These are phyloP conservation scores for Auricularia heimuer DNA, from an alignment of 768 basidiomycete genomes.

Conservation along the genomic window DNA sequence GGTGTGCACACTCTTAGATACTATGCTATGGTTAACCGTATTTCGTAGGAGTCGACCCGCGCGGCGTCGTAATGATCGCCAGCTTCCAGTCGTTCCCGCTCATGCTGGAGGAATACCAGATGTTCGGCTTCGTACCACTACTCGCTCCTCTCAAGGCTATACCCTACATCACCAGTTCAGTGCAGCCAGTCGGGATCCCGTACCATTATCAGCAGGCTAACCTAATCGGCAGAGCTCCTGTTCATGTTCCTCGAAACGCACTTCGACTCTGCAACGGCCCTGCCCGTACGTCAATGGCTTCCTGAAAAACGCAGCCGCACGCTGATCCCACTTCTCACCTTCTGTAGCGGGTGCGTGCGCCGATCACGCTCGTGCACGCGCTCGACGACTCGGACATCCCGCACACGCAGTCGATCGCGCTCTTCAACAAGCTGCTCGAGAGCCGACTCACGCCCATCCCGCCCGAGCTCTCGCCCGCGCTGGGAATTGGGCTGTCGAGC, in stretches of 20 bases:
- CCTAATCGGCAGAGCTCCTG: slow-evolving; percentile 35
- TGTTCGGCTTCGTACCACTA: slow-evolving; percentile 60
- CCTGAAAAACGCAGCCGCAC: neutral
- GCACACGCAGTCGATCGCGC: slow-evolving; percentile 50
- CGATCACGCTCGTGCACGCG: slow-evolving; percentile 66
- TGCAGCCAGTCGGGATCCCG: slow-evolving; percentile 6
- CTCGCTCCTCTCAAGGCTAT: slow-evolving; percentile 59
- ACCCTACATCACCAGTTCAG: slow-evolving; percentile 54
- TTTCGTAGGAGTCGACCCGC: slow-evolving; percentile 17
- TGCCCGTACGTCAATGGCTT: slow-evolving; percentile 36
- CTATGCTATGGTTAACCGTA: neutral
- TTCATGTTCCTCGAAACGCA: slow-evolving; percentile 43
- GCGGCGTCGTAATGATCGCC: slow-evolving; percentile 41
- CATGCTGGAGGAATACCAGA: slow-evolving; percentile 56
- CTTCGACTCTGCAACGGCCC: slow-evolving; percentile 54
- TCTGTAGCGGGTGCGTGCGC: slow-evolving; percentile 50
- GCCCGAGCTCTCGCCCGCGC: slow-evolving; percentile 23
- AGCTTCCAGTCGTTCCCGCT: slow-evolving; percentile 51
- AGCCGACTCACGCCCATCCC: slow-evolving; percentile 47
- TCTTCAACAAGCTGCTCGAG: slow-evolving; percentile 61
- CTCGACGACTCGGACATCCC: slow-evolving; percentile 68
- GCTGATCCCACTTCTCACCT: neutral
- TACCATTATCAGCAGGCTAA: neutral
- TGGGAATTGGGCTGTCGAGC: neutral
- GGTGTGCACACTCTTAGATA: slow-evolving; percentile 14